Evolutionary conservation across 2,329 filamentous ascomycete species (phyloP).

Genomic region (Waltergamsia citrina): DNA sequence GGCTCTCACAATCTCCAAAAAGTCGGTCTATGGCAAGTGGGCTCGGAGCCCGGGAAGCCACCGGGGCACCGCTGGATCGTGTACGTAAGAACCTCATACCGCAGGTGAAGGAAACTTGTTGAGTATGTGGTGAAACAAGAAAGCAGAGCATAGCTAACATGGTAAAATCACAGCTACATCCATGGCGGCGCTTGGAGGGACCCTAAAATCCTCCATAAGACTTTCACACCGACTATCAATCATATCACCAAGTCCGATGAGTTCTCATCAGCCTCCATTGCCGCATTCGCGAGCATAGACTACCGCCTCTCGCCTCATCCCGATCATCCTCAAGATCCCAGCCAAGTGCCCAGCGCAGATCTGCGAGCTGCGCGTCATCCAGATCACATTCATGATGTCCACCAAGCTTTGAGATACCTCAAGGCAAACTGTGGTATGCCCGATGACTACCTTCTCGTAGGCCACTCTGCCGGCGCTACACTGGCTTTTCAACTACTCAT

Average conservation of each 20-base stretch:
- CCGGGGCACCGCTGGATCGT: neutral
- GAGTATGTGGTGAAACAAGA: too few species aligned
- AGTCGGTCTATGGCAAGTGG: constrained; percentile 32
- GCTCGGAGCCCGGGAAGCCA: neutral
- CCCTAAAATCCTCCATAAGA: constrained; percentile 35
- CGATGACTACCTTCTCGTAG: constrained; percentile 45
- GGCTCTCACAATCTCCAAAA: constrained; percentile 31
- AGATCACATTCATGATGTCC: constrained; percentile 48
- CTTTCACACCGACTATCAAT: constrained; percentile 34
- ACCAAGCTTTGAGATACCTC: constrained; percentile 38
- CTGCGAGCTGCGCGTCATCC: constrained; percentile 43
- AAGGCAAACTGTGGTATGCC: constrained; percentile 32
- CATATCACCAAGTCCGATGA: constrained; percentile 23
- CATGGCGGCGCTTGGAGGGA: constrained; percentile 58
- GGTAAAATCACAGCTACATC: constrained; percentile 44
- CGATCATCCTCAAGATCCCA: constrained; percentile 25
- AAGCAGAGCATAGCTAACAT: constrained; percentile 10
- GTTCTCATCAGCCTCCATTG: constrained; percentile 27
- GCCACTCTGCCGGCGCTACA: constrained; percentile 55
- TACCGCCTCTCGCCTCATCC: constrained; percentile 50
- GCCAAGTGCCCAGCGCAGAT: constrained; percentile 13
- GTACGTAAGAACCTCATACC: neutral
- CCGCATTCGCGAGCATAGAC: constrained; percentile 54
- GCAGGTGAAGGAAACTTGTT: neutral
- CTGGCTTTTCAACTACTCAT: constrained; percentile 52